phyloP scores from a whole-genome alignment of 495 filamentous ascomycete genomes.

The Penicillium soppii region DNA sequence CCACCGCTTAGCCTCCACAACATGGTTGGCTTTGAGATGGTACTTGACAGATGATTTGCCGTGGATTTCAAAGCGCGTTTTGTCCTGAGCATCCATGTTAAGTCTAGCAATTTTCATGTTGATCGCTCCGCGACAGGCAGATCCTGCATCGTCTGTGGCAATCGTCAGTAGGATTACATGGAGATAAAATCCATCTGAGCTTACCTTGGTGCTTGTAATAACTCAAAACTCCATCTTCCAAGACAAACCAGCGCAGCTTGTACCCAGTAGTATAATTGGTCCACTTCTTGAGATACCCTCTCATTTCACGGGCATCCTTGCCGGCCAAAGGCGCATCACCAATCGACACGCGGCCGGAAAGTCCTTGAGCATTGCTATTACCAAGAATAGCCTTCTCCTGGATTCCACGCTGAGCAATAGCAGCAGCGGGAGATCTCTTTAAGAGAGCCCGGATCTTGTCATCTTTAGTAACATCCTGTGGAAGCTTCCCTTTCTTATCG shows the following conservation, averaged over 20 bases:
- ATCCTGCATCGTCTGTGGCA: slow-evolving; percentile 63
- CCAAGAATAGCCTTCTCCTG: slow-evolving; percentile 96
- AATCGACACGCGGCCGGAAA: slow-evolving; percentile 47
- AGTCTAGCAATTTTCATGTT: slow-evolving; percentile 96
- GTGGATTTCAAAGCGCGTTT: slow-evolving; percentile 93
- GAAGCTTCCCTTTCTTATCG: slow-evolving; percentile 91
- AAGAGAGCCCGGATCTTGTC: slow-evolving; percentile 81
- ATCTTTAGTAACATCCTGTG: slow-evolving; percentile 97
- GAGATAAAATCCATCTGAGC: background rate
- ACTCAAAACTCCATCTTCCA: slow-evolving; percentile 95
- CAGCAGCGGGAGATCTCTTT: slow-evolving; percentile 91
- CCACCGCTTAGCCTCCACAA: slow-evolving; percentile 62
- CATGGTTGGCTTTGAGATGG: slow-evolving; percentile 92
- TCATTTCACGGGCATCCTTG: slow-evolving; percentile 93
- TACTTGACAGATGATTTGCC: slow-evolving; percentile 99
- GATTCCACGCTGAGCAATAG: slow-evolving; percentile 89
- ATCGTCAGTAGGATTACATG: slow-evolving; percentile 3
- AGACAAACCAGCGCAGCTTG: slow-evolving; percentile 95
- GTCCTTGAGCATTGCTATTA: slow-evolving; percentile 60
- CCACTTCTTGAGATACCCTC: slow-evolving; percentile 98
- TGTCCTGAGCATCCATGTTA: slow-evolving; percentile 94
- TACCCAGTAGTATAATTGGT: slow-evolving; percentile 97
- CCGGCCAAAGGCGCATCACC: slow-evolving; percentile 66
- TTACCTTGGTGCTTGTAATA: slow-evolving; percentile 96
- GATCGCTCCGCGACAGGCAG: slow-evolving; percentile 89